Base-by-base conservation (phyloP, 148 eudicot genomes). In the Vaccinium vitisidaea region DNA sequence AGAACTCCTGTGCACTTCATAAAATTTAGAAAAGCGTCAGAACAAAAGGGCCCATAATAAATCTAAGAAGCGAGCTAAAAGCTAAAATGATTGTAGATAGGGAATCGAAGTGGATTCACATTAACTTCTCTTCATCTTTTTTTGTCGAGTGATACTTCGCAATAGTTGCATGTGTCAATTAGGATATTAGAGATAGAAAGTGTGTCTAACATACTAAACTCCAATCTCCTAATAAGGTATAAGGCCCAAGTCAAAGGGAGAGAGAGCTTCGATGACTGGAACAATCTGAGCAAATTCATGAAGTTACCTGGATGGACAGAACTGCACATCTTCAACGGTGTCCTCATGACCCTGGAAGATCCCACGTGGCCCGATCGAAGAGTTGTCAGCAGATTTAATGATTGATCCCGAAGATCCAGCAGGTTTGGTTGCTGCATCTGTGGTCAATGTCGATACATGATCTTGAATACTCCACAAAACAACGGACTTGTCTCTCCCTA, bases 241-340 rank as follows among this genome's bases (percentile, higher is more conserved):
- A 12, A 78, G 1, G 27, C 69, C 67, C 69, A 61, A 61, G 69
- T n/a, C 65, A 21, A 6, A 21, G 74, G 25, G 59, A n/a, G 50
- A 74, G 32, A 69, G 49, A 53, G 10, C 69, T 13, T 19, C 58
- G 63, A 56, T 80, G 53, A 84, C 39, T 36, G 49, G 75, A 74
- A 54, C 75, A 27, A 55, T 56, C 6, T n/a, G 18, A 78, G 9
- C 27, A 61, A 89, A 50, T 55, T 81, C 79, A 85, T 15, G 43
- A 77, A 80, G 79, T 23, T 91, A 96, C 99, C 98, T 96, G 67
- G 94, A 92, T 54, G 99, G 99, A 86, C 97, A 96, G 84, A 96
- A 96, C 84, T 95, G 98, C 80, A 96, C 99, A 91, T 96, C 99
- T 90, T 96, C 99, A 80, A 96, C 98, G 25, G 99, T 96, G 88